Percentiles rank a stretch among this genome's conserved stretches.
phyloP scores from a whole-genome alignment of 2,329 filamentous ascomycete genomes.

The Myriosclerotinia curreyana region DNA sequence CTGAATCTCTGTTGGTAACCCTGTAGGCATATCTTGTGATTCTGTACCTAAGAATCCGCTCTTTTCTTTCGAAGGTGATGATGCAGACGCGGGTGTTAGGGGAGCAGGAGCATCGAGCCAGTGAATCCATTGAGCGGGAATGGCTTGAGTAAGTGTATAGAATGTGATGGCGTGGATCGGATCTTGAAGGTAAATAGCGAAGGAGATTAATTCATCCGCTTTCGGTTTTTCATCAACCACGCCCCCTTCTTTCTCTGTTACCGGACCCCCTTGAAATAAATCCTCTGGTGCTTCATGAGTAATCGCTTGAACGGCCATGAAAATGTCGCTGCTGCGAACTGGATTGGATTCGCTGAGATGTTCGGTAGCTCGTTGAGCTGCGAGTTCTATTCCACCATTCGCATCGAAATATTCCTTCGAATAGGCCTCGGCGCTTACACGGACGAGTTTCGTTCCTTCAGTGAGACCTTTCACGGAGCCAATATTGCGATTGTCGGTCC shows the following conservation, averaged over 20 bases:
- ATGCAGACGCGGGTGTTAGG: conserved; percentile 48
- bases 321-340: conserved; percentile 88
- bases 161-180: conserved; percentile 90
- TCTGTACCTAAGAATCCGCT: conserved; percentile 42
- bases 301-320: conserved; percentile 91
- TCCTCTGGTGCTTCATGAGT: conserved; percentile 59
- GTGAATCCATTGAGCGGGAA: conserved; percentile 81
- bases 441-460: conserved; percentile 87
- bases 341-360: conserved; percentile 81
- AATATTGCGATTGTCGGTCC: conserved; percentile 67
- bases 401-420: conserved; percentile 78
- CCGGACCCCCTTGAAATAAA: conserved; percentile 63
- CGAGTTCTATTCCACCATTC: conserved; percentile 75
- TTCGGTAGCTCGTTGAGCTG: conserved; percentile 75
- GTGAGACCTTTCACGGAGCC: conserved; percentile 75
- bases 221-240: conserved; percentile 51
- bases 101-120: conserved; percentile 81
- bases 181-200: conserved; percentile 79
- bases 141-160: conserved; percentile 73
- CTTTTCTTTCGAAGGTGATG: conserved; percentile 34
- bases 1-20: conserved; percentile 78
- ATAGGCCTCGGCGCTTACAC: conserved; percentile 85
- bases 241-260: conserved; percentile 53
- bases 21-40: conserved; percentile 41
- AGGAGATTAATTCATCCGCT: conserved; percentile 62